Evolutionary conservation across 1,284 basidiomycete species (phyloP).

Genomic region (Volvariella surrecta): DNA sequence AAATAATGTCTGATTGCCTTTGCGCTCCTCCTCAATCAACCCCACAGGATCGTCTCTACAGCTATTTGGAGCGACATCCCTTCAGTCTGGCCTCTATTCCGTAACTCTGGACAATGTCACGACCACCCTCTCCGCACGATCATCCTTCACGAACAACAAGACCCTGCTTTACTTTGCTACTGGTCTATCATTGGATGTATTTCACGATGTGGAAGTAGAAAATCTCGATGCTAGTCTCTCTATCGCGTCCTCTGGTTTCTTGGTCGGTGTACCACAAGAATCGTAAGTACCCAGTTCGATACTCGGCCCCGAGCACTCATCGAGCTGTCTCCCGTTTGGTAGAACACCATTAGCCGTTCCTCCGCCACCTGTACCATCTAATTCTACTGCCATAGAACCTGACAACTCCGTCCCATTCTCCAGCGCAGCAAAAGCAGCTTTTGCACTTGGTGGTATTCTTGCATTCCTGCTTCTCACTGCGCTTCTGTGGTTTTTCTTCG

Average conservation of each 20-base stretch:
- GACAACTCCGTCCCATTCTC: slow-evolving; percentile 16
- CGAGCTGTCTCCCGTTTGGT: neutral
- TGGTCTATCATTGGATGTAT: slow-evolving; percentile 40
- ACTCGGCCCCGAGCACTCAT: neutral
- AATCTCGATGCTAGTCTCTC: slow-evolving; percentile 46
- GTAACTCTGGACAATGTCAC: slow-evolving; percentile 47
- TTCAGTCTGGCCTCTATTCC: slow-evolving; percentile 44
- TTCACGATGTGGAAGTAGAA: slow-evolving; percentile 43
- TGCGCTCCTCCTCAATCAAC: slow-evolving; percentile 5
- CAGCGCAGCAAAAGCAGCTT: slow-evolving; percentile 53
- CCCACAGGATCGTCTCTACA: slow-evolving; percentile 46
- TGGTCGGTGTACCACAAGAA: slow-evolving; percentile 18
- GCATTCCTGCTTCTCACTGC: slow-evolving; percentile 36
- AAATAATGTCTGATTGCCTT: slow-evolving; percentile 2
- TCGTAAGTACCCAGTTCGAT: neutral
- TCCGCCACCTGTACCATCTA: slow-evolving; percentile 7
- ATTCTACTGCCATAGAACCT: slow-evolving; percentile 2
- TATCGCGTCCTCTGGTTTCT: slow-evolving; percentile 26
- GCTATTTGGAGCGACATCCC: slow-evolving; percentile 47
- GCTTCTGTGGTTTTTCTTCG: slow-evolving; percentile 30
- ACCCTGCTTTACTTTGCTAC: slow-evolving; percentile 53
- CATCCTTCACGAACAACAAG: slow-evolving; percentile 43
- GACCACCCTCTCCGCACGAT: slow-evolving; percentile 34
- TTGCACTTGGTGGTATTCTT: slow-evolving; percentile 46
- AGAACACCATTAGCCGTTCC: slow-evolving; percentile 3